These are phyloP conservation scores for Lasiosphaeria miniovina DNA, from an alignment of 495 filamentous ascomycete species.

Conservation along the genomic window DNA sequence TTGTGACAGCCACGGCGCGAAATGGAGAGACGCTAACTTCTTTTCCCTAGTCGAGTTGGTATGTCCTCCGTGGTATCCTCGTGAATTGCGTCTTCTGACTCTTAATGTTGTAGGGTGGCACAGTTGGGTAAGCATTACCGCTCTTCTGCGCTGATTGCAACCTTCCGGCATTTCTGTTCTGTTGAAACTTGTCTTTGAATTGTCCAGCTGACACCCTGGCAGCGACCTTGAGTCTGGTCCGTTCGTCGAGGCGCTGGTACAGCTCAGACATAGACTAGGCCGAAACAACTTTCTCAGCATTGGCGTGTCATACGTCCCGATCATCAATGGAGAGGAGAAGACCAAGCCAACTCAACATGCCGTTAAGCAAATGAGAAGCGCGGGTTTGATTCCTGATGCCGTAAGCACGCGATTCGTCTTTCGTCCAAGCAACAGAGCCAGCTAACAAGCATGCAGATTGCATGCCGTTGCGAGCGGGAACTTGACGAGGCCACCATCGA, in stretches of 20 bases:
- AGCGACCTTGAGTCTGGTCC: constrained; percentile 83
- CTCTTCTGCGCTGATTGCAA: background rate
- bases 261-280: constrained; percentile 68
- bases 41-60: constrained; percentile 8
- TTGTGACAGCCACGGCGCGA: background rate
- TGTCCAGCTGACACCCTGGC: background rate
- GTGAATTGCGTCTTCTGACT: background rate
- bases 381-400: constrained; percentile 81
- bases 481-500: constrained; percentile 69
- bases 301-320: constrained; percentile 75
- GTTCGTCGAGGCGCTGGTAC: constrained; percentile 82
- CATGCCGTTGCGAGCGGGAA: constrained; percentile 78
- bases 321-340: constrained; percentile 76
- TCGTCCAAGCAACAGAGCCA: background rate
- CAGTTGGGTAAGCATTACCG: constrained; percentile 34
- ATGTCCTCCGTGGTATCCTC: background rate
- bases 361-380: constrained; percentile 74
- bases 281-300: constrained; percentile 83
- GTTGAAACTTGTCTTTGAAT: background rate
- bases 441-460: constrained; percentile 55
- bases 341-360: constrained; percentile 94
- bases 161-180: background rate
- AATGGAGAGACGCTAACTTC: constrained; percentile 1
- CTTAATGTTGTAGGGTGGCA: constrained; percentile 27
- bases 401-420: constrained; percentile 35